phyloP scores from a whole-genome alignment of 306 rosid genomes.

The Cucurbita ficifolia region DNA sequence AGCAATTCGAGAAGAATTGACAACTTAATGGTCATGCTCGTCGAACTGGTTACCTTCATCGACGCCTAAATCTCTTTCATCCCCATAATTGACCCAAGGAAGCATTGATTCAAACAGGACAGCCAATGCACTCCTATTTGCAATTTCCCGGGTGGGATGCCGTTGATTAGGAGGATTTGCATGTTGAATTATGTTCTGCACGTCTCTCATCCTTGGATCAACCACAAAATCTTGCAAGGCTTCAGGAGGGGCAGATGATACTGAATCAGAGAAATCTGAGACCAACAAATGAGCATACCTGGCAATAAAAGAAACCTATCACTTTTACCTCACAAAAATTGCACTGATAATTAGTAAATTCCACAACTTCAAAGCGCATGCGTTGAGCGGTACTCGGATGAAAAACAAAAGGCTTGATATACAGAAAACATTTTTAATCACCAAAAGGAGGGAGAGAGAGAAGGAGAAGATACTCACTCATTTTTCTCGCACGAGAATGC shows the following conservation, averaged over 20 bases:
- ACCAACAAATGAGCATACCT: constrained; percentile 85
- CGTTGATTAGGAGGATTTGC: constrained; percentile 39
- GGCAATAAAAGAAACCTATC: constrained; percentile 14
- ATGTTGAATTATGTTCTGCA: constrained; percentile 32
- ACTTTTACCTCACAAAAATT: constrained; percentile 5
- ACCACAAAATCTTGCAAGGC: constrained; percentile 65
- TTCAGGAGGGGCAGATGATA: constrained; percentile 70
- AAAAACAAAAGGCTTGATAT: background rate
- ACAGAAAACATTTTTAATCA: background rate
- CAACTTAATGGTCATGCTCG: constrained; percentile 32
- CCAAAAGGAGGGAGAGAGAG: background rate
- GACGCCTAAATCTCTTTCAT: constrained; percentile 20
- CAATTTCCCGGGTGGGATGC: constrained; percentile 43
- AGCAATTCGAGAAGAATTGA: background rate
- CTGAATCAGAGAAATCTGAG: constrained; percentile 74
- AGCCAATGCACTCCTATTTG: constrained; percentile 57
- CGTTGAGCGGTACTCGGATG: background rate
- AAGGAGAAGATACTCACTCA: constrained; percentile 44
- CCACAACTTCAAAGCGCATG: background rate
- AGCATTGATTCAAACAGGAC: constrained; percentile 84
- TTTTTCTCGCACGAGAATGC: constrained; percentile 82
- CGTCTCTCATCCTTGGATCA: constrained; percentile 48
- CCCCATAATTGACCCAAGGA: constrained; percentile 83
- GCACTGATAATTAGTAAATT: background rate
- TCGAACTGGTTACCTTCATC: constrained; percentile 29